Evolutionary conservation across 1,284 basidiomycete genomes (phyloP), one percentile per base, ranked within the genome.

Genomic region (Puccinia hordei): DNA sequence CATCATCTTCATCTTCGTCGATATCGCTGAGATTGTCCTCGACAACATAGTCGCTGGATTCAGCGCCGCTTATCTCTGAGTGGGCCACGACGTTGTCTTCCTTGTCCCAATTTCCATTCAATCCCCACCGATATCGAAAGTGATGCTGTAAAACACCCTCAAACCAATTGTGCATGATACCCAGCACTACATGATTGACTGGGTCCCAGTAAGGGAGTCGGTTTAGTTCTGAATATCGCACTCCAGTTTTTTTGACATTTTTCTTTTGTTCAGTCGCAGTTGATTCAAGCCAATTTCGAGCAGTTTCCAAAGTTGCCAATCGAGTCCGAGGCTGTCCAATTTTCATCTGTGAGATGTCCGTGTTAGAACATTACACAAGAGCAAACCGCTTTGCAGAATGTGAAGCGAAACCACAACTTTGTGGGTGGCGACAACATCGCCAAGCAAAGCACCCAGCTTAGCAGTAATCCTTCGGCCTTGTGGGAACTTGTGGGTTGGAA

Each of bases 401-500:
- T 2, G 73, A 76, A 12, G 57, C 27, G 30, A 63, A 76, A 17
- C 73, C 73, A 41, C 73, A 3, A 76, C 57, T 65, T 76, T 76
- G 33, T 76, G 73, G 59, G 73, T 76, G 19, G 73, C 73, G 2
- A 76, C 59, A 17, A 76, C 24, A 46, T 76, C 59, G 33, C 57
- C 61, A 53, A 76, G 27, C 27, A 76, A 51, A 9, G 59, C 57
- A 19, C 3, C 57, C 8, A 65, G 59, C 19, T 35, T 61, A 2
- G 44, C 61, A 30, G 44, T 13, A 22, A 76, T 24, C 3, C 4
- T 76, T 33, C 59, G n/a, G 22, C 73, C 27, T 15, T 30, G 2
- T 10, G 57, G 57, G 24, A 30, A 76, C 24, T 49, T 6, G n/a
- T 53, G 57, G 33, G 73, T 65, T 2, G 2, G 2, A 1, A 76